phyloP scores from a whole-genome alignment of 192 early-diverging fungal species.

The Coemansia sp. region DNA sequence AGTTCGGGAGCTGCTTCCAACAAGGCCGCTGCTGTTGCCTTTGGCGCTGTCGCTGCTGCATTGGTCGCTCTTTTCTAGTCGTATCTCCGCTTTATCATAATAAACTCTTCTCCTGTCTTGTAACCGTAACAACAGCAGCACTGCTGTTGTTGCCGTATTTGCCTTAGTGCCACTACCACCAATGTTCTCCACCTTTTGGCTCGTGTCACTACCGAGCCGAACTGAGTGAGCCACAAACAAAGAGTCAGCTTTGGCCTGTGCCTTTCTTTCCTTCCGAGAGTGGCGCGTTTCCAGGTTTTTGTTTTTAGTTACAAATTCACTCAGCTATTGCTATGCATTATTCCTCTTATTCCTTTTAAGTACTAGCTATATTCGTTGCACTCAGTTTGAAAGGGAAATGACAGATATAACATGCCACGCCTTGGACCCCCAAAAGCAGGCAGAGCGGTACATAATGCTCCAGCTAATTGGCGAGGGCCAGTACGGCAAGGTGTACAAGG shows the following conservation, averaged over 20 bases:
- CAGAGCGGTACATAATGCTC: constrained; percentile 46
- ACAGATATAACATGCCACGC: not conserved
- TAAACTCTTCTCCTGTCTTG: too few species aligned
- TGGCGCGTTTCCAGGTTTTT: not conserved
- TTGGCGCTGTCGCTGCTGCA: constrained; percentile 15
- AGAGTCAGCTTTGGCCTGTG: not conserved
- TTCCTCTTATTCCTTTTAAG: not conserved
- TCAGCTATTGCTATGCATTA: not conserved
- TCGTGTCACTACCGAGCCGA: not conserved
- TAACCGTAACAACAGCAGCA: too few species aligned
- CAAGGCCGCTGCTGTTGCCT: constrained; percentile 20
- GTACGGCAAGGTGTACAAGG: constrained; percentile 55
- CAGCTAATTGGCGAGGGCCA: constrained; percentile 54
- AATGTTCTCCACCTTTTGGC: not conserved
- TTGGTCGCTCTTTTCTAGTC: constrained; percentile 34
- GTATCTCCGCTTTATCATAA: not conserved
- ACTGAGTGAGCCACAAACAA: not conserved
- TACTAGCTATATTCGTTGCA: not conserved
- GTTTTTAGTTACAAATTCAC: not conserved
- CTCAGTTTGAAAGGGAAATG: not conserved
- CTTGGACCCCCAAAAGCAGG: not conserved
- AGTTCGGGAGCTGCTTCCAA: not conserved
- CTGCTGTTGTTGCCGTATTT: not conserved
- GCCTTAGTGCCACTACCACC: not conserved
- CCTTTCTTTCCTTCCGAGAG: not conserved